These are phyloP conservation scores for Melaleuca quinquenervia DNA, from an alignment of 345 rosid species.

Conservation along the genomic window DNA sequence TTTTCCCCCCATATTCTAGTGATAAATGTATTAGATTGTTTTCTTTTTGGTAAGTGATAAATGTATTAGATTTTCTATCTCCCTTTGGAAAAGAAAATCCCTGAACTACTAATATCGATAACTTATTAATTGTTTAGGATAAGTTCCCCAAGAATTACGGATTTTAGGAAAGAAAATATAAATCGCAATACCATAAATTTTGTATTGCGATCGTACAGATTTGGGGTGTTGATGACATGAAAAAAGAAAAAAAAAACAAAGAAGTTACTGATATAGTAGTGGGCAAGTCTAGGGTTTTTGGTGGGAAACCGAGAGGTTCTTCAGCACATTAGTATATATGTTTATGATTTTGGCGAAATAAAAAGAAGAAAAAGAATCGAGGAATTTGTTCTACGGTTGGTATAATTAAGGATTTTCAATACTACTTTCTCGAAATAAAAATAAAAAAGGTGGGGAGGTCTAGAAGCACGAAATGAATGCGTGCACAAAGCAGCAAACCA, in stretches of 20 bases:
- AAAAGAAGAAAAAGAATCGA: neutral
- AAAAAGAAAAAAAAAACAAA: accelerated
- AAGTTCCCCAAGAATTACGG: neutral
- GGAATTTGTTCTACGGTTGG: neutral
- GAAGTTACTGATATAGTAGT: neutral
- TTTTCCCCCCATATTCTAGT: neutral
- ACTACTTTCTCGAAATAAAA: neutral
- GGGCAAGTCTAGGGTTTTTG: neutral
- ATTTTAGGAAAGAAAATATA: neutral
- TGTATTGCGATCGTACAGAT: too few species aligned
- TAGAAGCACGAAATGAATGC: neutral
- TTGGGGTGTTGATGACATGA: neutral
- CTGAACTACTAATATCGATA: neutral
- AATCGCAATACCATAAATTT: too few species aligned
- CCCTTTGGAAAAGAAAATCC: neutral
- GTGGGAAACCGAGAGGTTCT: accelerated
- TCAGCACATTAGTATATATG: neutral
- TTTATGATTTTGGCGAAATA: neutral
- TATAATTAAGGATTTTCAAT: neutral
- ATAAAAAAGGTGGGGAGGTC: neutral
- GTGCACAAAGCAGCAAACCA: neutral
- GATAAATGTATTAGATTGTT: neutral
- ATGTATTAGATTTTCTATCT: neutral
- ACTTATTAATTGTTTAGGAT: neutral
- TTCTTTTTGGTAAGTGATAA: too few species aligned